Conservation (phyloP, 805 yeast species). For the Candida sakaeoensis region DNA sequence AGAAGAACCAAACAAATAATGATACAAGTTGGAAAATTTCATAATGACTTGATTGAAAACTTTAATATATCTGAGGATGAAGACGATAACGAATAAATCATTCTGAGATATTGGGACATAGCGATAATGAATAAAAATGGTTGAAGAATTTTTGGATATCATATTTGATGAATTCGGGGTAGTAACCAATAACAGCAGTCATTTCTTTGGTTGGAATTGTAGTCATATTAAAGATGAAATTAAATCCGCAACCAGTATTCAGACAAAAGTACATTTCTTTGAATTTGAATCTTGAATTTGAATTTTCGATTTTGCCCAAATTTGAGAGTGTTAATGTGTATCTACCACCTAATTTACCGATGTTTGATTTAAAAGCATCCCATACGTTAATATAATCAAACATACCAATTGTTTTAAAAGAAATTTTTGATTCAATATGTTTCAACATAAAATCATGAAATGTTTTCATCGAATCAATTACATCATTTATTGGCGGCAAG, state of each 20-base stretch:
- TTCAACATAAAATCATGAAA: constrained; percentile 10
- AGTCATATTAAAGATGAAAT: constrained; percentile 14
- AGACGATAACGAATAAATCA: too few relatives aligned
- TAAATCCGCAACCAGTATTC: constrained; percentile 13
- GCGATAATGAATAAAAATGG: not conserved
- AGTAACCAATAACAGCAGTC: constrained; percentile 14
- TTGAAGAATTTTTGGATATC: constrained; percentile 2
- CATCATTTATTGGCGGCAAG: constrained; percentile 9
- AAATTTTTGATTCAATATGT: constrained; percentile 8
- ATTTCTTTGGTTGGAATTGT: constrained; percentile 16
- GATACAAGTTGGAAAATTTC: constrained; percentile 13
- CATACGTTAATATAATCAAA: constrained; percentile 11
- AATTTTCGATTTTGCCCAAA: constrained; percentile 14
- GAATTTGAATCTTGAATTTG: constrained; percentile 10
- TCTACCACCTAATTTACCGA: constrained; percentile 13
- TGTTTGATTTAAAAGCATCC: constrained; percentile 11
- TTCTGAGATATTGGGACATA: not conserved
- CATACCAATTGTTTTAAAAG: constrained; percentile 14
- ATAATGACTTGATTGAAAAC: constrained; percentile 3
- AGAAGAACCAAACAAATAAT: constrained; percentile 39
- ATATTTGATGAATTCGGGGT: constrained; percentile 11
- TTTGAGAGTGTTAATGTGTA: constrained; percentile 18
- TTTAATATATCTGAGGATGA: constrained; percentile 4
- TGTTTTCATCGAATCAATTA: constrained; percentile 8
- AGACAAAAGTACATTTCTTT: constrained; percentile 18